Evolutionary conservation across 2,329 filamentous ascomycete genomes (phyloP).

Genomic region (Hypoxylon sp.): DNA sequence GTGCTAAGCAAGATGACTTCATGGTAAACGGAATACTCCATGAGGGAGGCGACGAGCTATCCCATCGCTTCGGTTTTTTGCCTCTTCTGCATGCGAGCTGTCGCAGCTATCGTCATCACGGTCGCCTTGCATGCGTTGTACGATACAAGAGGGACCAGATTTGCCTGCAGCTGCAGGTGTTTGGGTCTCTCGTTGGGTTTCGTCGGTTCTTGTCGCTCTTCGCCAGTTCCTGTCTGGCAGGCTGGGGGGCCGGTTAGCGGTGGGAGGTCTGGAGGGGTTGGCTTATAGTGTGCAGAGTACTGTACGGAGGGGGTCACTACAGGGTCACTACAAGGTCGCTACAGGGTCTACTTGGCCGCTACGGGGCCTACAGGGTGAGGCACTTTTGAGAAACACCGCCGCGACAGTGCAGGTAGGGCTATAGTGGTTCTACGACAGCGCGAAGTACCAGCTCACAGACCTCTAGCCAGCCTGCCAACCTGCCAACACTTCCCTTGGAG

Average conservation of each 20-base stretch:
- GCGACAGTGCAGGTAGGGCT: slow-evolving; percentile 24
- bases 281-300: slow-evolving; percentile 4
- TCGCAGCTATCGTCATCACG: slow-evolving; percentile 29
- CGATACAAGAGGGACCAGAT: slow-evolving; percentile 12
- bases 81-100: slow-evolving; percentile 18
- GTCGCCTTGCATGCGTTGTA: slow-evolving; percentile 32
- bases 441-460: slow-evolving; percentile 4
- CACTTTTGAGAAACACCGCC: slow-evolving; percentile 19
- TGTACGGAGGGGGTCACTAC: slow-evolving; percentile 13
- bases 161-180: slow-evolving; percentile 12
- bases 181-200: slow-evolving; percentile 7
- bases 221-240: slow-evolving; percentile 4
- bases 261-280: slow-evolving; percentile 5
- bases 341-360: too few species aligned
- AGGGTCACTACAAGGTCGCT: too few species aligned
- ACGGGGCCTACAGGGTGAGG: too few species aligned
- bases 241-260: slow-evolving; percentile 3
- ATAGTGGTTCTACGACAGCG: background rate
- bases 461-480: too few species aligned
- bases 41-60: background rate
- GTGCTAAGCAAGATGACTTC: background rate
- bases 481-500: too few species aligned
- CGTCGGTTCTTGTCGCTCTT: too few species aligned
- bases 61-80: slow-evolving; percentile 17
- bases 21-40: background rate